A percentile compares a stretch with the other conserved stretches of the same genome.
phyloP scores from a whole-genome alignment of 2,329 filamentous ascomycete species.

The Huntiella omanensis region DNA sequence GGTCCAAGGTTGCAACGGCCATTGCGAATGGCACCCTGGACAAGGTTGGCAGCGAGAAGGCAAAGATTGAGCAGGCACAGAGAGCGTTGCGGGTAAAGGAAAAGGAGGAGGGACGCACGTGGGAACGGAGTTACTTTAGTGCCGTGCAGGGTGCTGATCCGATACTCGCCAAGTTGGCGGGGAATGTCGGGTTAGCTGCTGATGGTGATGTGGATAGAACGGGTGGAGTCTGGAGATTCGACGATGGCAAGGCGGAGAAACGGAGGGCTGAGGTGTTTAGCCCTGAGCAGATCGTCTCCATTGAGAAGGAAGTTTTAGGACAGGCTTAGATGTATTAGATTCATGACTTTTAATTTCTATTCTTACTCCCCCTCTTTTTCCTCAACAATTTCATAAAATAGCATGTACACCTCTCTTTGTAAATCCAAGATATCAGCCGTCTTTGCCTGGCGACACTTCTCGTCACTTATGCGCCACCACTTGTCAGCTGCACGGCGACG shows the following conservation, averaged over 20 bases:
- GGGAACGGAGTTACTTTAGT: constrained; percentile 74
- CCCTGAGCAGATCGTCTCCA: constrained; percentile 22
- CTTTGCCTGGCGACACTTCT: constrained; percentile 88
- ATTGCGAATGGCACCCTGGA: constrained; percentile 70
- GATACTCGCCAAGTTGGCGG: constrained; percentile 26
- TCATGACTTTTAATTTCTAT: not conserved
- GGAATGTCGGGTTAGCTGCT: constrained; percentile 26
- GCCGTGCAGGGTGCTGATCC: constrained; percentile 26
- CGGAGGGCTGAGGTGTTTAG: constrained; percentile 17
- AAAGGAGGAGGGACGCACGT: constrained; percentile 51
- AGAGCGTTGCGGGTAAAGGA: constrained; percentile 55
- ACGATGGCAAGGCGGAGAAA: constrained; percentile 26
- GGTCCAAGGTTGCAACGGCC: constrained; percentile 66
- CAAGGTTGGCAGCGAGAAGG: constrained; percentile 57
- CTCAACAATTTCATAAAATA: constrained; percentile 58
- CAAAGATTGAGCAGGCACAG: constrained; percentile 78
- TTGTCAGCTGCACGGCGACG: constrained; percentile 41
- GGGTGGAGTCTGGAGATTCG: constrained; percentile 40
- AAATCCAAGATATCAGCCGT: constrained; percentile 79
- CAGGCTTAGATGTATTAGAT: constrained; percentile 8
- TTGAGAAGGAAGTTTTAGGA: constrained; percentile 27
- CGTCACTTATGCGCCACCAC: constrained; percentile 98
- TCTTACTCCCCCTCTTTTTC: not conserved
- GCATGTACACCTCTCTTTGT: constrained; percentile 87
- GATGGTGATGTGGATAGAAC: constrained; percentile 41